Evolutionary conservation across 2,329 filamentous ascomycete genomes (phyloP).

Genomic region (Berkeleyomyces basicola): DNA sequence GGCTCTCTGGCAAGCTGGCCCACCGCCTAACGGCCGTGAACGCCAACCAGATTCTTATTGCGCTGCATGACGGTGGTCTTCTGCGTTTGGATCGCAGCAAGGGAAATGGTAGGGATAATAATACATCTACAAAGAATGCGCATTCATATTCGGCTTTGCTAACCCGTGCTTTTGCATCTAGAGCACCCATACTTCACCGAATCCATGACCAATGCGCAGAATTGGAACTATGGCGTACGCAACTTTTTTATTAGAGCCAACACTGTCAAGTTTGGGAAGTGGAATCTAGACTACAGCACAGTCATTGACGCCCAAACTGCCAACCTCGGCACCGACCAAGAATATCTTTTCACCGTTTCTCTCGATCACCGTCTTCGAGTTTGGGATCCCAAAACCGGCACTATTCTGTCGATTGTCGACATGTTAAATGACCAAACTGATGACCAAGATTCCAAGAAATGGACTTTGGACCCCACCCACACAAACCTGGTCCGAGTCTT

Average conservation of each 20-base stretch:
- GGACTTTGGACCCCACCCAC: slow-evolving; percentile 64
- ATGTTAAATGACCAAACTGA: slow-evolving; percentile 52
- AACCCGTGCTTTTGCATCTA: slow-evolving; percentile 11
- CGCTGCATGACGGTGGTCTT: slow-evolving; percentile 64
- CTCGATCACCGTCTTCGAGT: slow-evolving; percentile 78
- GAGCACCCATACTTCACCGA: slow-evolving; percentile 43
- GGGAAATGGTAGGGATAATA: slow-evolving; percentile 26
- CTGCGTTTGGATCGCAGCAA: slow-evolving; percentile 49
- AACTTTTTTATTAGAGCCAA: slow-evolving; percentile 48
- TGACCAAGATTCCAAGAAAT: slow-evolving; percentile 52
- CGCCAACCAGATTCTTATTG: slow-evolving; percentile 58
- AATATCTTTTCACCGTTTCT: slow-evolving; percentile 53
- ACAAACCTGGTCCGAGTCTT: slow-evolving; percentile 60
- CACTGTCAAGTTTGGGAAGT: slow-evolving; percentile 45
- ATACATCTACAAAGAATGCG: background rate
- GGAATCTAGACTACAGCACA: slow-evolving; percentile 49
- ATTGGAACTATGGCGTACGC: slow-evolving; percentile 51
- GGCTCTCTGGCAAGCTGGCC: slow-evolving; percentile 59
- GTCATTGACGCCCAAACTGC: slow-evolving; percentile 46
- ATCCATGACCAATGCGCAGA: slow-evolving; percentile 54
- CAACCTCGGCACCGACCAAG: slow-evolving; percentile 31
- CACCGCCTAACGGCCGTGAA: slow-evolving; percentile 65
- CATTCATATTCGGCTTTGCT: slow-evolving; percentile 9
- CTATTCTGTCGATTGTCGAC: slow-evolving; percentile 60
- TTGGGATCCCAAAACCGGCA: slow-evolving; percentile 76